Base-by-base conservation (phyloP, 192 early-diverging fungal species). In the Backusella liffmaniae region DNA sequence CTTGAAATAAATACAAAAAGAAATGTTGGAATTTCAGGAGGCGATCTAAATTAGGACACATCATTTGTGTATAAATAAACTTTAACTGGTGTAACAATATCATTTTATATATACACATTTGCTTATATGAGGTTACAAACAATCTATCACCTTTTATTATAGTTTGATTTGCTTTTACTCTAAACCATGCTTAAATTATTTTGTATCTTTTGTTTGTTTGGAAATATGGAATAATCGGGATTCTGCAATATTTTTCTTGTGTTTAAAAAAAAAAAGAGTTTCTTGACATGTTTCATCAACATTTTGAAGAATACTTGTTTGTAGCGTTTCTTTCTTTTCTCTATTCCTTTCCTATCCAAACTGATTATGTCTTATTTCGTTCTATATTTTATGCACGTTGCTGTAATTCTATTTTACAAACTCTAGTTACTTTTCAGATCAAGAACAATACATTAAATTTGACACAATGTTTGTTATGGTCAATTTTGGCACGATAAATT, bases 341-440 rank as follows among this genome's bases (percentile, higher is more conserved):
- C 26, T 62, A 13, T 62, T 62, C 23, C 29, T 62, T 62, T 62
- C 56, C 16, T 42, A 18, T 30, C 15, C 15, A 26, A 46, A 41
- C 34, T 32, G 29, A 8, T 5, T 36, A 69, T 69, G 80, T 21
- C 76, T 89, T 89, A 69, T 87, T 84, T 65, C 93, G 95, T 77
- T 98, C 86, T 77, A 99, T 86, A 23, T 96, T 32, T 96, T 73
- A 98, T 84, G 81, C 97, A 96, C 89, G 97, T 98, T 76, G 96
- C 98, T 95, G 98, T 97, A 66, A 95, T 89, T 26, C 87, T 86
- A 75, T 88, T 86, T 74, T 95, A 87, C 65, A 99, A n/a, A 4
- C 94, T 15, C 95, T 91, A 75, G 96, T 21, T 56, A 21, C 8
- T 96, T 5, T 94, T 94, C 71, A 86, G 79, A 84, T 99, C 97